phyloP scores from a whole-genome alignment of 257 asterid genomes.

The Coffea canephora region DNA sequence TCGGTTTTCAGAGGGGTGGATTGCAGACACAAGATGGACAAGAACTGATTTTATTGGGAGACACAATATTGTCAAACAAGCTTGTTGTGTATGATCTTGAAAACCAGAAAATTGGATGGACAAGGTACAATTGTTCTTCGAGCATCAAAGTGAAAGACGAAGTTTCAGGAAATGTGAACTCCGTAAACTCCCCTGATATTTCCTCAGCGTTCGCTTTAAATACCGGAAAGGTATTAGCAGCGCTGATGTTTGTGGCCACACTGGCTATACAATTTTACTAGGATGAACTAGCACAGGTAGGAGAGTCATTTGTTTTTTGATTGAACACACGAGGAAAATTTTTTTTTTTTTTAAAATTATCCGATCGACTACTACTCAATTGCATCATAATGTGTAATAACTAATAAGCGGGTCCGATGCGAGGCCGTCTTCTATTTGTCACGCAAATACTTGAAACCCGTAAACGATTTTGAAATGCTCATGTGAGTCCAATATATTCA shows the following conservation, averaged over 20 bases:
- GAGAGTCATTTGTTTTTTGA: background rate
- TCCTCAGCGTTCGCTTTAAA: constrained; percentile 8
- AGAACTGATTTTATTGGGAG: constrained; percentile 68
- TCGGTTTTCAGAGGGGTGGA: constrained; percentile 68
- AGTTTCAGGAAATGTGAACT: constrained; percentile 44
- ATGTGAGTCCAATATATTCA: no score
- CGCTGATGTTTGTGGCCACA: constrained; percentile 11
- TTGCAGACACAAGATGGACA: constrained; percentile 55
- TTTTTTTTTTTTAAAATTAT: background rate
- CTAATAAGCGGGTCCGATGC: background rate
- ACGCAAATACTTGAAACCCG: background rate
- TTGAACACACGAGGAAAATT: background rate
- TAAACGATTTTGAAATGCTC: background rate
- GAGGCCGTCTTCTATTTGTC: background rate
- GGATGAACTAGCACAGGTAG: background rate
- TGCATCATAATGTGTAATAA: background rate
- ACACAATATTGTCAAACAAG: constrained; percentile 59
- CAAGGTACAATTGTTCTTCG: constrained; percentile 65
- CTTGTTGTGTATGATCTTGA: constrained; percentile 76
- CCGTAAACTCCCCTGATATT: constrained; percentile 24
- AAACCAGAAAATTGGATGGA: constrained; percentile 77
- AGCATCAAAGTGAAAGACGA: constrained; percentile 73
- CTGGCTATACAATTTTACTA: constrained; percentile 11
- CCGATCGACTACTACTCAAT: background rate
- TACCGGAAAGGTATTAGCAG: constrained; percentile 4